Conservation (phyloP, 805 yeast genomes). For the Myxozyma neglecta region DNA sequence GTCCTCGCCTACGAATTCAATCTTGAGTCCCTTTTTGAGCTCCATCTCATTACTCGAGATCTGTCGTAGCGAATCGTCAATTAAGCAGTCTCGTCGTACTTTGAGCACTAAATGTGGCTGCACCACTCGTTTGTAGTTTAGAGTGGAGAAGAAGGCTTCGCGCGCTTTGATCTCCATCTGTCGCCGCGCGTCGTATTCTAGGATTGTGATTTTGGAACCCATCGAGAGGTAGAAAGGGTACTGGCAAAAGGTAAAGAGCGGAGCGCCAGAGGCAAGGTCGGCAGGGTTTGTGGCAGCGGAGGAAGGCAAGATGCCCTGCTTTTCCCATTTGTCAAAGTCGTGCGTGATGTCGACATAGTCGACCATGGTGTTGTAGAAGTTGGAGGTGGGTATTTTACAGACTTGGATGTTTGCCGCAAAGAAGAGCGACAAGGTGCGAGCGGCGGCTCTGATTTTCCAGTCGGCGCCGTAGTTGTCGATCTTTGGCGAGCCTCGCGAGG, state of each 20-base stretch:
- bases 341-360: slow-evolving; percentile 74
- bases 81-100: slow-evolving; percentile 65
- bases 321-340: slow-evolving; percentile 86
- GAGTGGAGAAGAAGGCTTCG: slow-evolving; percentile 77
- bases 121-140: slow-evolving; percentile 59
- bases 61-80: slow-evolving; percentile 66
- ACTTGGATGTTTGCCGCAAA: slow-evolving; percentile 35
- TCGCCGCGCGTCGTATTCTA: slow-evolving; percentile 77
- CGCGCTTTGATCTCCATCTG: slow-evolving; percentile 87
- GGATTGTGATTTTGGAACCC: slow-evolving; percentile 75
- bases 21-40: slow-evolving; percentile 69
- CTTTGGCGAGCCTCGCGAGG: slow-evolving; percentile 24
- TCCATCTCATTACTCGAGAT: slow-evolving; percentile 52
- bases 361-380: slow-evolving; percentile 75
- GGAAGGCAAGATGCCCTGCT: slow-evolving; percentile 21
- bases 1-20: slow-evolving; percentile 83
- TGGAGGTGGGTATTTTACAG: slow-evolving; percentile 42
- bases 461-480: slow-evolving; percentile 68
- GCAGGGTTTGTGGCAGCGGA: neutral
- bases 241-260: slow-evolving; percentile 65
- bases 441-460: slow-evolving; percentile 77
- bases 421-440: slow-evolving; percentile 56
- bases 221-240: slow-evolving; percentile 79
- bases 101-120: slow-evolving; percentile 69
- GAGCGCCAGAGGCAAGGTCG: neutral